Evolutionary conservation across 1,284 basidiomycete genomes (phyloP).

Genomic region (Dichomitus squalens): DNA sequence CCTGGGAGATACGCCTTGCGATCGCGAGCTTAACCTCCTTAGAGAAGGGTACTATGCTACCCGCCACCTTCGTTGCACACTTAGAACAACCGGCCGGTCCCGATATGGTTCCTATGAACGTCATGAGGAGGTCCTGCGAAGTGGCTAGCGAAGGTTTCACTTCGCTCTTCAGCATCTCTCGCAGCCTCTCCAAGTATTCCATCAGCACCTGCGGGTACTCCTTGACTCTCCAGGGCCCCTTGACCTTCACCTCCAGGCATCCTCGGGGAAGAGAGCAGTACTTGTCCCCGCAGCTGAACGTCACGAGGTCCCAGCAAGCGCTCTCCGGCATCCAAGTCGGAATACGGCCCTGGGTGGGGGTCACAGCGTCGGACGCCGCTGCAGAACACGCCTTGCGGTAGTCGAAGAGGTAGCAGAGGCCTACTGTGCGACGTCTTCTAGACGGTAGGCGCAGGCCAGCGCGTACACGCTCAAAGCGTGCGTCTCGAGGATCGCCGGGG

Average conservation of each 20-base stretch:
- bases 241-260: neutral
- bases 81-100: neutral
- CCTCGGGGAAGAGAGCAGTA: neutral
- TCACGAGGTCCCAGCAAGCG: neutral
- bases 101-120: neutral
- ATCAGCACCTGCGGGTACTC: neutral
- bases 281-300: neutral
- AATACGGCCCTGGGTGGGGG: neutral
- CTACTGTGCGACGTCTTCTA: neutral
- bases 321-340: neutral
- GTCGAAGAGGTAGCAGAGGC: neutral
- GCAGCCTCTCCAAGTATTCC: neutral
- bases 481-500: neutral
- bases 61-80: neutral
- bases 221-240: neutral
- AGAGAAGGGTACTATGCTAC: neutral
- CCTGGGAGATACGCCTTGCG: neutral
- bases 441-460: constrained; percentile 1
- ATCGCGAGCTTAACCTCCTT: neutral
- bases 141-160: neutral
- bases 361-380: neutral
- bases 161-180: neutral
- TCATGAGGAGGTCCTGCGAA: neutral
- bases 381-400: neutral
- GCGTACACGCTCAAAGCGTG: constrained; percentile 2